phyloP scores from a whole-genome alignment of 2,329 filamentous ascomycete genomes.

The Hypoxylon sp. region DNA sequence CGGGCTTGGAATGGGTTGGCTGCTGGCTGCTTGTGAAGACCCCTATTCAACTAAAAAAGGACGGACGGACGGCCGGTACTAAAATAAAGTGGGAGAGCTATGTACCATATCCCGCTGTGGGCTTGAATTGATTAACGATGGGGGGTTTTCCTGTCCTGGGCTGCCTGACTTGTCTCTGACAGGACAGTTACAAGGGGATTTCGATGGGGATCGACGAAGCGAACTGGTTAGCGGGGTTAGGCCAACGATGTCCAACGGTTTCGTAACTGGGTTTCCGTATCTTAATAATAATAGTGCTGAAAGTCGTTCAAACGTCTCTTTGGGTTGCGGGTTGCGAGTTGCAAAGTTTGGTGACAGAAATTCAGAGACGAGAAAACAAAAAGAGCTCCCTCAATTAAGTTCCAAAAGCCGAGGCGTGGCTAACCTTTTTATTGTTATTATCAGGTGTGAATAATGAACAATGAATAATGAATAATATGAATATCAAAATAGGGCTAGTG shows the following conservation, averaged over 20 bases:
- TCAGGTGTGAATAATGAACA: too few species aligned
- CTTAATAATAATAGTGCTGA: conserved; percentile 20
- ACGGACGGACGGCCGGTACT: conserved; percentile 25
- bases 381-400: conserved; percentile 11
- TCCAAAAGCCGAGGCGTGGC: conserved; percentile 19
- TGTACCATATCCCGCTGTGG: conserved; percentile 29
- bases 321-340: conserved; percentile 4
- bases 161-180: conserved; percentile 32
- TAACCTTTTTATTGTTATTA: conserved; percentile 28
- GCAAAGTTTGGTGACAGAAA: conserved; percentile 2
- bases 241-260: conserved; percentile 6
- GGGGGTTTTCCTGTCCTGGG: conserved; percentile 18
- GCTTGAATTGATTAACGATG: conserved; percentile 29
- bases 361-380: conserved; percentile 9
- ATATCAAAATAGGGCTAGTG: conserved; percentile 19
- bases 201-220: conserved; percentile 31
- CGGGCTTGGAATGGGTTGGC: not conserved
- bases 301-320: conserved; percentile 7
- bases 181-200: conserved; percentile 21
- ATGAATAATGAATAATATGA: too few species aligned
- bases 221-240: conserved; percentile 16
- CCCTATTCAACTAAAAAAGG: conserved; percentile 27
- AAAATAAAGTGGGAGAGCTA: conserved; percentile 26
- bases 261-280: conserved; percentile 14
- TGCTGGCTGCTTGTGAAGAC: conserved; percentile 19